Conservation (phyloP, 306 rosid species). For the Vigna mungo region DNA sequence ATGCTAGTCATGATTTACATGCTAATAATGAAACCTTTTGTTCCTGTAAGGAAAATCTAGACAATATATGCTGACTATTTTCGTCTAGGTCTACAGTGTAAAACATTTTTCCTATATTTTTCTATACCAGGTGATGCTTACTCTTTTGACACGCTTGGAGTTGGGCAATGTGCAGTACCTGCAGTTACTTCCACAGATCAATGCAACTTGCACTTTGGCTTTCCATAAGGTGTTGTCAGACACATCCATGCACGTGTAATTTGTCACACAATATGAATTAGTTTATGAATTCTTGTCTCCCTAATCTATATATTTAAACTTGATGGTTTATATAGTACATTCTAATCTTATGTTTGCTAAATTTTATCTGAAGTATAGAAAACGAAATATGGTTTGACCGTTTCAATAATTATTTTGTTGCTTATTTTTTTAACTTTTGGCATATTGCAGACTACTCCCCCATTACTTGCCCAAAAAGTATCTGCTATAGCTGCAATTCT, state of each 20-base stretch:
- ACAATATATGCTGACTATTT: slow-evolving; percentile 29
- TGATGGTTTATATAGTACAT: slow-evolving; percentile 27
- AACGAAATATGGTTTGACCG: slow-evolving; percentile 19
- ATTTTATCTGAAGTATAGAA: slow-evolving; percentile 38
- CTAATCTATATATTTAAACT: slow-evolving; percentile 7
- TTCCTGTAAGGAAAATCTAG: slow-evolving; percentile 14
- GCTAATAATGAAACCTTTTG: slow-evolving; percentile 4
- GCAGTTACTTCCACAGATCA: slow-evolving; percentile 75
- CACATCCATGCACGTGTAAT: slow-evolving; percentile 32
- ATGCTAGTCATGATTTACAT: slow-evolving; percentile 19
- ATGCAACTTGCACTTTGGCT: slow-evolving; percentile 74
- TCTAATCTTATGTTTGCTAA: slow-evolving; percentile 30
- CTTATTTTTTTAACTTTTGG: slow-evolving; percentile 30
- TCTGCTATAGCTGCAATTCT: slow-evolving; percentile 71
- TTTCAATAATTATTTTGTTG: slow-evolving; percentile 30
- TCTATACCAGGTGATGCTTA: slow-evolving; percentile 81
- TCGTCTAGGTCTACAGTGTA: slow-evolving; percentile 36
- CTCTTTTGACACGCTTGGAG: slow-evolving; percentile 92
- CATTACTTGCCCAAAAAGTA: slow-evolving; percentile 70
- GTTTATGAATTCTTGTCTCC: slow-evolving; percentile 15
- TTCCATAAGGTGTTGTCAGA: slow-evolving; percentile 72
- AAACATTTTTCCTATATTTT: slow-evolving; percentile 37
- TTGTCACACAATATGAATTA: slow-evolving; percentile 23
- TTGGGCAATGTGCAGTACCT: slow-evolving; percentile 81
- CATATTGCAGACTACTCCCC: slow-evolving; percentile 73